Evolutionary conservation across 257 asterid genomes (phyloP).

Genomic region (Nicotiana obtusifolia): DNA sequence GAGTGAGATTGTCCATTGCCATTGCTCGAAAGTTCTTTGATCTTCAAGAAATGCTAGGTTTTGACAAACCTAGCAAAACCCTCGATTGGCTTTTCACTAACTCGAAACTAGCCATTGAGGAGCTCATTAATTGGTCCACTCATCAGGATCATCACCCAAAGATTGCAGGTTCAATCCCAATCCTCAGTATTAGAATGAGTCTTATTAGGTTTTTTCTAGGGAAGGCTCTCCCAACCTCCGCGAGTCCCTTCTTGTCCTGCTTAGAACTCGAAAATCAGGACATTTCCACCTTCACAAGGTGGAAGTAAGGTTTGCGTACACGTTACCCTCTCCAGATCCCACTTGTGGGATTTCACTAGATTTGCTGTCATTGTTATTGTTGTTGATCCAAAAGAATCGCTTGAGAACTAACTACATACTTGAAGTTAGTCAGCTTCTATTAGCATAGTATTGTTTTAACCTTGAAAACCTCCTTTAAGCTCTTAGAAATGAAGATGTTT

Average conservation of each 20-base stretch:
- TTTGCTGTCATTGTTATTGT: too few species aligned
- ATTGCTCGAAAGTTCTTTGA: slow-evolving; percentile 80
- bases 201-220: not conserved
- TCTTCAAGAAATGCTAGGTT: slow-evolving; percentile 78
- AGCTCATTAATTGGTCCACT: slow-evolving; percentile 32
- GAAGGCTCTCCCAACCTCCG: not conserved
- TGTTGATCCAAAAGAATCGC: not conserved
- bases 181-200: not conserved
- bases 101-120: slow-evolving; percentile 59
- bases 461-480: not conserved
- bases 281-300: too few species aligned
- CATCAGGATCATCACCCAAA: not conserved
- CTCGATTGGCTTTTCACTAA: slow-evolving; percentile 77
- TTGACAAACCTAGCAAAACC: slow-evolving; percentile 85
- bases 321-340: too few species aligned
- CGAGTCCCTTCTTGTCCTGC: not conserved
- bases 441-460: not conserved
- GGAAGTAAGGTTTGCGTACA: too few species aligned
- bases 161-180: not conserved
- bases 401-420: not conserved
- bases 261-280: not conserved
- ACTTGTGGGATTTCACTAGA: too few species aligned
- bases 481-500: too few species aligned
- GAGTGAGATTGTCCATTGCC: slow-evolving; percentile 74
- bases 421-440: not conserved